phyloP scores from a whole-genome alignment of 2,329 filamentous ascomycete genomes.

The Calycina herbarum region DNA sequence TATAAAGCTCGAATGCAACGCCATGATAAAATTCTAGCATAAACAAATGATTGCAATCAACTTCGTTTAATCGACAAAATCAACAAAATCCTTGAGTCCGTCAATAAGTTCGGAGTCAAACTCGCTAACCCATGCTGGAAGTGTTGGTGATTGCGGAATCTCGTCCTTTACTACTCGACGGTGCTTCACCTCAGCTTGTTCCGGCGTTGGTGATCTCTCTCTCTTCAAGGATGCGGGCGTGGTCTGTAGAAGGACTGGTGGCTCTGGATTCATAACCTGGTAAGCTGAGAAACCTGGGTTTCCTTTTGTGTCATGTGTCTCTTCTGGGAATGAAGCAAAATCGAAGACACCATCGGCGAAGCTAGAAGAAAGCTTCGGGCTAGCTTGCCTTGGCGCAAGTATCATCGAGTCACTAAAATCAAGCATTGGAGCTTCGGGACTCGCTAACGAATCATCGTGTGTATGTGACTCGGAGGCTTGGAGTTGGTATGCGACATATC shows the following conservation, averaged over 20 bases:
- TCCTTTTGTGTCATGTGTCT: conserved; percentile 6
- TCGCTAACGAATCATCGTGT: conserved; percentile 18
- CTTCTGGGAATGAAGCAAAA: conserved; percentile 27
- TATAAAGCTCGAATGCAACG: background rate
- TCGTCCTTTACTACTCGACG: conserved; percentile 21
- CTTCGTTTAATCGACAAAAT: conserved; percentile 34
- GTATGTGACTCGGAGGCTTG: conserved; percentile 9
- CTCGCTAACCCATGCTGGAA: conserved; percentile 37
- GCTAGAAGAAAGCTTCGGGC: conserved; percentile 24
- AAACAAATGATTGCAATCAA: background rate
- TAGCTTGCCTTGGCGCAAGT: conserved; percentile 5
- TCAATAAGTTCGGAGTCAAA: conserved; percentile 37
- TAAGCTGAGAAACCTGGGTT: conserved; percentile 12
- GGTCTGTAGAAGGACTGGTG: conserved; percentile 4
- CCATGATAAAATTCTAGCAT: background rate
- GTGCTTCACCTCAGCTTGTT: conserved; percentile 23
- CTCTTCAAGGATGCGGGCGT: conserved; percentile 17
- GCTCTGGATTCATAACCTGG: background rate
- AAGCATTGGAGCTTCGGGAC: conserved; percentile 32
- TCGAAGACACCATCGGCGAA: conserved; percentile 32
- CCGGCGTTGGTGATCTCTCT: conserved; percentile 17
- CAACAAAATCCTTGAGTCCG: conserved; percentile 35
- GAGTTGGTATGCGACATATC: conserved; percentile 5
- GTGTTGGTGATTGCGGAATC: conserved; percentile 4
- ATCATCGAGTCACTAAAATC: conserved; percentile 28